Base-by-base conservation (phyloP, 805 yeast species). In the Phaffomyces antillensis region DNA sequence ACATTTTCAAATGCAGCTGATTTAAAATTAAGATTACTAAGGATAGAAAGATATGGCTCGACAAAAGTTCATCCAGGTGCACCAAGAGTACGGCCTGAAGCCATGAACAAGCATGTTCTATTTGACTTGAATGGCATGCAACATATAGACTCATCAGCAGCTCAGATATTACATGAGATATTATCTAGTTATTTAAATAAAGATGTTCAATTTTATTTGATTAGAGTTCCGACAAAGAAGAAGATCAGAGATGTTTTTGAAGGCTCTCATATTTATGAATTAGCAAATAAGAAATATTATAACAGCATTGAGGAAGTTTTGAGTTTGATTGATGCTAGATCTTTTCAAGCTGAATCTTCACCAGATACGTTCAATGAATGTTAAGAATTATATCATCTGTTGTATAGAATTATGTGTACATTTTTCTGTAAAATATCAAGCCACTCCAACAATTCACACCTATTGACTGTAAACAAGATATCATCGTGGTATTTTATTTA, bases 1-100 rank as follows among this genome's bases (percentile, higher is more conserved):
- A 86, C 90, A 6, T 89, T 89, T 63, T 87, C 95, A 35, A 89
- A 90, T 61, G 75, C 90, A 8, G 83, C 83, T 25, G 95, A 86
- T 53, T 67, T 89, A 49, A 79, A 83, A 49, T 70, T 76, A 45
- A 69, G 91, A 33, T 66, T 89, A 46, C 67, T 72, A 37, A 68
- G 96, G 37, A 66, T 89, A 26, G 96, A 89, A 58, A 65, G 76
- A 43, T 86, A 85, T 55, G 95, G 96, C 0, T 79, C 95, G 0
- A 71, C 81, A 23, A 73, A 71, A 40, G 76, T 75, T 15, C 96
- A 89, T 56, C 96, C 96, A 0, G 86, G 88, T 2, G 75, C 75
- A 23, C 85, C 84, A 34, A 63, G 72, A 25, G 53, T 57, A n/a
- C 61, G 77, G n/a, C 60, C 64, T 13, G 67, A 67, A 50, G 65